These are phyloP conservation scores for Cladorrhinum samala DNA, from an alignment of 495 filamentous ascomycete species.

Conservation along the genomic window DNA sequence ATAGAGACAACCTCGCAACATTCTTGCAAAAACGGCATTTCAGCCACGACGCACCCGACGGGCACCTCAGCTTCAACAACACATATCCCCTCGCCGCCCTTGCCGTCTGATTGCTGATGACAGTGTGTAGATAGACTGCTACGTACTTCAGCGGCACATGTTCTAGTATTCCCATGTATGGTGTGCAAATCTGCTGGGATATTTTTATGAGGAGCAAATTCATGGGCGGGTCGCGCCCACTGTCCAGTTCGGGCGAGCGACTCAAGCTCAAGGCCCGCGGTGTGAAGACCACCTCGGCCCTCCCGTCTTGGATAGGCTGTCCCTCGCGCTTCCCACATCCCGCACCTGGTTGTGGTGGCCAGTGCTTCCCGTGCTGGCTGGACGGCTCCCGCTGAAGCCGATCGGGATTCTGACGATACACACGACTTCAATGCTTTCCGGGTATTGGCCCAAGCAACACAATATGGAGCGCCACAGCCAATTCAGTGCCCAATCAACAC, in stretches of 20 bases:
- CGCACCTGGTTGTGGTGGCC: slow-evolving; percentile 5
- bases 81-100: slow-evolving; percentile 9
- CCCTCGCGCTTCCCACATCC: slow-evolving; percentile 11
- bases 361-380: slow-evolving; percentile 5
- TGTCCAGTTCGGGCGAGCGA: slow-evolving; percentile 3
- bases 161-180: background rate
- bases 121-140: slow-evolving; percentile 9
- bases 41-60: no score
- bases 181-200: slow-evolving; percentile 1
- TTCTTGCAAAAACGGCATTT: no score
- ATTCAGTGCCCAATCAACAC: slow-evolving; percentile 1
- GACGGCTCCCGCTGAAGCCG: background rate
- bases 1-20: background rate
- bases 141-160: slow-evolving; percentile 10
- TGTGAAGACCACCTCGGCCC: slow-evolving; percentile 5
- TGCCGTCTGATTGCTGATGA: slow-evolving; percentile 10
- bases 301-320: no score
- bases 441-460: slow-evolving; percentile 2
- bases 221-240: background rate
- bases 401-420: background rate
- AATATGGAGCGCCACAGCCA: slow-evolving; percentile 5
- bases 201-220: slow-evolving; percentile 17
- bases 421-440: background rate
- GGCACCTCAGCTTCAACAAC: background rate
- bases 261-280: slow-evolving; percentile 2